A percentile compares a stretch with the other conserved stretches of the same genome.
Conservation (phyloP, 192 early-diverging fungal species). For the Coemansia sp. region DNA sequence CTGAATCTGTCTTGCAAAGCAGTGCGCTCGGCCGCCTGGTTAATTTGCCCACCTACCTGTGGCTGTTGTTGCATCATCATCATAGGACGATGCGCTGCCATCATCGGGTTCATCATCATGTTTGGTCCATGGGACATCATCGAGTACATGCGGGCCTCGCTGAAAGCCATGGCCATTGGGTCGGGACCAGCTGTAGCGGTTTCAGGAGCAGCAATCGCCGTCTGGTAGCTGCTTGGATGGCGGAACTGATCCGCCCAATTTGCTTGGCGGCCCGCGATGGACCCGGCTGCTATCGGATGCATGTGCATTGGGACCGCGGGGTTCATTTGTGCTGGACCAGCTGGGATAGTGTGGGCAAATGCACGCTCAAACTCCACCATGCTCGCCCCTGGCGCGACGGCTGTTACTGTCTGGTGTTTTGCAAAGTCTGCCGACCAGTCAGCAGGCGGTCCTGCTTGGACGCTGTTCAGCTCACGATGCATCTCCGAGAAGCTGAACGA, state of each 20-base stretch:
- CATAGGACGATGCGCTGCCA: conserved; percentile 25
- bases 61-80: conserved; percentile 21
- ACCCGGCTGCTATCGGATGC: conserved; percentile 24
- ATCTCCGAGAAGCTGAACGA: conserved; percentile 75
- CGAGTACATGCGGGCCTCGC: conserved; percentile 60
- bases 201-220: conserved; percentile 8
- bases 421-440: conserved; percentile 79
- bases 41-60: conserved; percentile 40
- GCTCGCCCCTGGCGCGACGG: conserved; percentile 6
- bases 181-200: conserved; percentile 26
- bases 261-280: conserved; percentile 18
- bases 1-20: neutral
- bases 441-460: conserved; percentile 44
- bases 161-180: conserved; percentile 66
- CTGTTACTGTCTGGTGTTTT: conserved; percentile 52
- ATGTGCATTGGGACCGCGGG: conserved; percentile 32
- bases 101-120: conserved; percentile 38
- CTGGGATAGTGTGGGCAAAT: conserved; percentile 23
- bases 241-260: conserved; percentile 60
- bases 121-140: conserved; percentile 37
- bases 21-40: conserved; percentile 29
- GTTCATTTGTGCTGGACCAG: conserved; percentile 11
- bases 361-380: conserved; percentile 54
- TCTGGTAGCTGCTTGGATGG: conserved; percentile 33
- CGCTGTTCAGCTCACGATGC: conserved; percentile 65